phyloP scores from a whole-genome alignment of 2,329 filamentous ascomycete genomes.

The Sclerotinia subarctica region DNA sequence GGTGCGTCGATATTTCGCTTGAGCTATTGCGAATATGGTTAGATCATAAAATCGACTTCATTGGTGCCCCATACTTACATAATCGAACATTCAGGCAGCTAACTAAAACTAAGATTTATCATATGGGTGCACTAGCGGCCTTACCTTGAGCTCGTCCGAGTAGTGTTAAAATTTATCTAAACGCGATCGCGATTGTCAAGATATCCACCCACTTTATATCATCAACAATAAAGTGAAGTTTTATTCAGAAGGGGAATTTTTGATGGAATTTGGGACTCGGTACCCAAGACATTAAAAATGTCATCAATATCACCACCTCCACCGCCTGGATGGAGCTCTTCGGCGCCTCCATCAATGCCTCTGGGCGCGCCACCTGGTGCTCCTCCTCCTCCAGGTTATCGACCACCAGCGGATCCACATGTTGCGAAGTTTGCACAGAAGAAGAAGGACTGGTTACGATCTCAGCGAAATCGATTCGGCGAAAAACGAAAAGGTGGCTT shows the following conservation, averaged over 20 bases:
- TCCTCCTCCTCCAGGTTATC: conserved; percentile 83
- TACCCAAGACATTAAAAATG: conserved; percentile 44
- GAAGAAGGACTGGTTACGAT: conserved; percentile 97
- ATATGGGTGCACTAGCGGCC: conserved; percentile 17
- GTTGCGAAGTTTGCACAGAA: conserved; percentile 95
- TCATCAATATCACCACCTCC: conserved; percentile 61
- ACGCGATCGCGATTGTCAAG: conserved; percentile 17
- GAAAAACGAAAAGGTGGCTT: conserved; percentile 97
- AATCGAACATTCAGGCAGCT: neutral
- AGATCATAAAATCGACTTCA: neutral
- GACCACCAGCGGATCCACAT: conserved; percentile 75
- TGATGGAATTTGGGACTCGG: conserved; percentile 33
- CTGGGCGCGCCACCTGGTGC: conserved; percentile 45
- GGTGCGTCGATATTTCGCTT: conserved; percentile 19
- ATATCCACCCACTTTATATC: conserved; percentile 11
- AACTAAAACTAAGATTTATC: conserved; percentile 7
- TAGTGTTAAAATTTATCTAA: conserved; percentile 18
- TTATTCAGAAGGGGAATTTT: conserved; percentile 9
- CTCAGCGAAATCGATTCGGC: conserved; percentile 86
- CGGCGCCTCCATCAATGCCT: conserved; percentile 50
- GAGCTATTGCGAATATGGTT: conserved; percentile 17
- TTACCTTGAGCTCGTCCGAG: conserved; percentile 4
- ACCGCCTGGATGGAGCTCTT: conserved; percentile 62
- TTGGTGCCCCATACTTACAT: neutral
- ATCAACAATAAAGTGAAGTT: conserved; percentile 20